Percentiles rank a stretch among this genome's conserved stretches.
These are phyloP conservation scores for Endoconidiophora polonica DNA, from an alignment of 2,329 filamentous ascomycete genomes.

Conservation along the genomic window DNA sequence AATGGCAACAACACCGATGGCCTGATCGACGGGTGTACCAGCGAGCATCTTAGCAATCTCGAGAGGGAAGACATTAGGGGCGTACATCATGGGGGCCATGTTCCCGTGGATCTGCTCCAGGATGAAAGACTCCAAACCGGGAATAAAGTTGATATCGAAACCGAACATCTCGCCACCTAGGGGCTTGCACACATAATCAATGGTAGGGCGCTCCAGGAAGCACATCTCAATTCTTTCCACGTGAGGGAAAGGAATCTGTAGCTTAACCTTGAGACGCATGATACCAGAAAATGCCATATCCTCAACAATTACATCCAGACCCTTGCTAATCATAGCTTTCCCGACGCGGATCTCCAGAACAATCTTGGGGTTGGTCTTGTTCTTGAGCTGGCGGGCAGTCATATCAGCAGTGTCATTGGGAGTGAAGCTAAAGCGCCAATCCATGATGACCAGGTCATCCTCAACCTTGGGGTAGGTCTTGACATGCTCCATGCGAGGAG, in stretches of 20 bases:
- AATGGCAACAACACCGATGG: constrained; percentile 82
- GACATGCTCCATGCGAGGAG: constrained; percentile 89
- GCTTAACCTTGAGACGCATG: constrained; percentile 95
- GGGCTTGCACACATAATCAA: constrained; percentile 97
- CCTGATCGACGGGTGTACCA: constrained; percentile 84
- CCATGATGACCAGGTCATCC: constrained; percentile 93
- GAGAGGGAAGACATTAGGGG: constrained; percentile 92
- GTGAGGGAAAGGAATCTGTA: constrained; percentile 89
- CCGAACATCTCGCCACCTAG: constrained; percentile 88
- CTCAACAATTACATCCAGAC: constrained; percentile 91
- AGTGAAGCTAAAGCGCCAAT: constrained; percentile 99
- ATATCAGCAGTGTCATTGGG: constrained; percentile 87
- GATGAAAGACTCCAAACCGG: constrained; percentile 84
- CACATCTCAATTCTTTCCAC: constrained; percentile 90
- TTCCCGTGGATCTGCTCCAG: constrained; percentile 92
- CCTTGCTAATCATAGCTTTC: constrained; percentile 94
- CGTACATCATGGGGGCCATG: constrained; percentile 93
- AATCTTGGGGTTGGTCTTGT: constrained; percentile 93
- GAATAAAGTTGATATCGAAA: constrained; percentile 98
- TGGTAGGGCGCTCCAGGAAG: constrained; percentile 73
- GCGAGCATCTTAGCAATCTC: constrained; percentile 97
- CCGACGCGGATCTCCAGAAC: constrained; percentile 88
- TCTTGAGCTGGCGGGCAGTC: constrained; percentile 75
- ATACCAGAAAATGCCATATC: constrained; percentile 92
- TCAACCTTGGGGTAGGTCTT: constrained; percentile 95